Base-by-base conservation (phyloP, 2,329 filamentous ascomycete species). In the Aspergillus aculeatus region DNA sequence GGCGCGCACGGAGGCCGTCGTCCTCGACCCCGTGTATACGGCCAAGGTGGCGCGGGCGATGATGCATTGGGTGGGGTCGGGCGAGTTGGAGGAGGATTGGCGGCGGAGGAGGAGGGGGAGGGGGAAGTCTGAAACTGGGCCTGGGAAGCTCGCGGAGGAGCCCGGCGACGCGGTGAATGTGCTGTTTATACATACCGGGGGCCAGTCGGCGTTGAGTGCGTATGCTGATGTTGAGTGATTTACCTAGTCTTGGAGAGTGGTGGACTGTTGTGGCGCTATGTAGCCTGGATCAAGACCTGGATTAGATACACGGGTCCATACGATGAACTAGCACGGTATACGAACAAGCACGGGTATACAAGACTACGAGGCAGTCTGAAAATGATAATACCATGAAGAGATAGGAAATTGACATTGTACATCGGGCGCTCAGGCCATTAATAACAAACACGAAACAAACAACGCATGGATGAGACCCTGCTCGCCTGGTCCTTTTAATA, bases 131-230 rank as follows among this genome's bases (percentile, higher is more conserved):
- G 56, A 35, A 10, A 35, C 11, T 12, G 32, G 32, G 11, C 9
- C 11, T 9, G 32, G 11, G 12, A 35, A 12, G 32, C 2, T 5
- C 7, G 26, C 26, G 7, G 26, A 29, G 26, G 7, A 29, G 47
- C 24, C 2, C 50, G 60, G 35, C 26, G 52, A 64, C n/a, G 49
- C 62, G n/a, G 60, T 69, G 7, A 75, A 75, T 67, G 68, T 66
- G 7, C 62, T 76, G 21, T 75, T 76, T 41, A 70, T 76, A n/a
- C 73, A 76, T 62, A 76, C 73, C 1, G 73, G 73, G 10, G 73
- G 73, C 5, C 73, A 75, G 58, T 66, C 70, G 44, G 70, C 72
- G 1, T 51, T 75, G n/a, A 63, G 67, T 47, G 73, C 73, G 35
- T 75, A 75, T 53, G 66, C 65, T 2, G 68, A 70, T 47, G 53